Evolutionary conservation across 139 green algal species (phyloP).

Genomic region (Chlamydomonas asymmetrica): DNA sequence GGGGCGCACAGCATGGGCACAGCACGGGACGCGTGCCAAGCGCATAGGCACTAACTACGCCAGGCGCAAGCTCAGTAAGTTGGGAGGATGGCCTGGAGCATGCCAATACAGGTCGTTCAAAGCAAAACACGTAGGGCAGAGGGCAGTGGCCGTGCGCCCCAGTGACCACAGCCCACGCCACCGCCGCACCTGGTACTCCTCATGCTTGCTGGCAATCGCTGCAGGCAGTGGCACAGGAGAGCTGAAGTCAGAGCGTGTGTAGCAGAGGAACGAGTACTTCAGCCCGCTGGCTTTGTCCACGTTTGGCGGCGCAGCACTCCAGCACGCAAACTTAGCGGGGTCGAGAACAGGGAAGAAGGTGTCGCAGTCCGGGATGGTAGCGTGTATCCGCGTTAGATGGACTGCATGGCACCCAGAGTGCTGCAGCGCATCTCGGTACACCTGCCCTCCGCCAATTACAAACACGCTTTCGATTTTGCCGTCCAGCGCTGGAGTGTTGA

Average conservation of each 20-base stretch:
- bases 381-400: conserved; percentile 84
- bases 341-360: conserved; percentile 84
- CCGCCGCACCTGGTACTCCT: conserved; percentile 81
- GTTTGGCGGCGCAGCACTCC: conserved; percentile 41
- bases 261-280: conserved; percentile 81
- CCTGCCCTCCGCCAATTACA: conserved; percentile 94
- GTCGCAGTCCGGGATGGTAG: conserved; percentile 73
- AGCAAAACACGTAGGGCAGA: not conserved
- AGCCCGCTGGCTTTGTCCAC: conserved; percentile 39
- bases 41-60: no score
- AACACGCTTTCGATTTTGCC: conserved; percentile 84
- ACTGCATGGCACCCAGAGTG: conserved; percentile 78
- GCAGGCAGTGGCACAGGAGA: conserved; percentile 9
- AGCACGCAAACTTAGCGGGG: conserved; percentile 45
- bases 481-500: conserved; percentile 43
- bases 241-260: conserved; percentile 40
- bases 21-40: no score
- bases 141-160: not conserved
- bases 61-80: no score
- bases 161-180: not conserved
- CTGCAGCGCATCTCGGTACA: conserved; percentile 71
- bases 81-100: no score
- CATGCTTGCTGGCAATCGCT: conserved; percentile 65
- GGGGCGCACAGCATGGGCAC: no score
- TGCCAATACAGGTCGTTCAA: no score